Evolutionary conservation across 2,329 filamentous ascomycete species (phyloP), one percentile per base, ranked within the genome.

Genomic region (Hypoxylon sp.): DNA sequence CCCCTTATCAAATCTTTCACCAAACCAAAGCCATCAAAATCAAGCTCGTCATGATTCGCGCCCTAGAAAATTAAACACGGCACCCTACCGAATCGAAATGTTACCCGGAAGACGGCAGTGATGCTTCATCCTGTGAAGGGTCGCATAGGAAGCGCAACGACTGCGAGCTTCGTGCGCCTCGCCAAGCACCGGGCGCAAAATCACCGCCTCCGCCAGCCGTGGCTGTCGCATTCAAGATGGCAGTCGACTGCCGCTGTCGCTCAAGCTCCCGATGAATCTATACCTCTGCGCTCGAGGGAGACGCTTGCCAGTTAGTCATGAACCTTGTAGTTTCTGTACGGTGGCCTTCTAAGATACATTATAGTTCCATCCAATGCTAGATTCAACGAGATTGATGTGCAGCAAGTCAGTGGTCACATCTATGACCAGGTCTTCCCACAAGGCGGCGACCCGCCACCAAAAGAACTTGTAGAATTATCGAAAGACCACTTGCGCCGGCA

Each of bases 371-470:
- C 86, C 5, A 80, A 85, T 60, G 83, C 93, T 50, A 89, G 96
- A 70, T 93, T 91, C 82, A 99, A 96, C 80, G 92, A 96, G 71
- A 94, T 99, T 72, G 93, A 93, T 55, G 93, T 99, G 38, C 96
- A 99, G 80, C 95, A 98, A 74, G 83, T 99, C 71, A 97, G 93
- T 82, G 84, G 85, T 63, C 86, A 94, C 81, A 85, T 99, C 45
- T 92, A 95, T 78, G 76, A 86, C 1, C 96, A 98, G 78, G 81
- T 99, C 42, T 99, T 99, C 75, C 87, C 87, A 3, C 80, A 83
- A 38, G 81, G 81, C 49, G 75, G 78, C 65, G 79, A 83, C 9
- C 81, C 87, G 2, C 85, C 91, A 1, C 87, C 92, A 1, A 80
- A 86, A 44, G 87, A 93, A 62, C 87, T 99, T 6, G 87, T 98